A percentile compares a stretch with the other conserved stretches of the same genome.
These are phyloP conservation scores for Heterobasidion parviporum DNA, from an alignment of 1,284 basidiomycete genomes.

Conservation along the genomic window DNA sequence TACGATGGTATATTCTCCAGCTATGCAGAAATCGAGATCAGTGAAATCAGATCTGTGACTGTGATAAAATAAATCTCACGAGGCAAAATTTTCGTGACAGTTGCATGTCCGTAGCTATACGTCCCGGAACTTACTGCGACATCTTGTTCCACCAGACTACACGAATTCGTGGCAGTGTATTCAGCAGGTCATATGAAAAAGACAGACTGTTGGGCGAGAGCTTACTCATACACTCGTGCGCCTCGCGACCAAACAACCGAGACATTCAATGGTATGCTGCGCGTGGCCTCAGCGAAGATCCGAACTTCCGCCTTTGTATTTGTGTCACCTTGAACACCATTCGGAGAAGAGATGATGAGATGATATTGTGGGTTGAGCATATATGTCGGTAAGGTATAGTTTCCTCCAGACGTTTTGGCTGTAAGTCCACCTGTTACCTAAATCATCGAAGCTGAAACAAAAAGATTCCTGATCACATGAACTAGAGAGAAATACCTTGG, in stretches of 20 bases:
- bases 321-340: slow-evolving; percentile 9
- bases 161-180: background rate
- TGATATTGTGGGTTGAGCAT: slow-evolving; percentile 89
- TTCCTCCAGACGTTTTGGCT: slow-evolving; percentile 75
- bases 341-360: slow-evolving; percentile 43
- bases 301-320: slow-evolving; percentile 34
- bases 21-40: slow-evolving; percentile 27
- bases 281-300: slow-evolving; percentile 48
- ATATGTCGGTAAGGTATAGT: slow-evolving; percentile 71
- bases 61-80: slow-evolving; percentile 32
- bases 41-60: background rate
- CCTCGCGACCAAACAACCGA: slow-evolving; percentile 72
- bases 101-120: slow-evolving; percentile 76
- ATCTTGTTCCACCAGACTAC: slow-evolving; percentile 56
- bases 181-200: slow-evolving; percentile 1
- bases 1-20: slow-evolving; percentile 76
- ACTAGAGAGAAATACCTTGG: slow-evolving; percentile 26
- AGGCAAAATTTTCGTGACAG: slow-evolving; percentile 41
- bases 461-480: background rate
- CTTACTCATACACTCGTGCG: slow-evolving; percentile 68
- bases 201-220: background rate
- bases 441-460: slow-evolving; percentile 8
- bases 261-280: slow-evolving; percentile 70
- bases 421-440: slow-evolving; percentile 62
- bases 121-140: slow-evolving; percentile 68